phyloP scores from a whole-genome alignment of 139 green algal species.

The Gonium pectorale region DNA sequence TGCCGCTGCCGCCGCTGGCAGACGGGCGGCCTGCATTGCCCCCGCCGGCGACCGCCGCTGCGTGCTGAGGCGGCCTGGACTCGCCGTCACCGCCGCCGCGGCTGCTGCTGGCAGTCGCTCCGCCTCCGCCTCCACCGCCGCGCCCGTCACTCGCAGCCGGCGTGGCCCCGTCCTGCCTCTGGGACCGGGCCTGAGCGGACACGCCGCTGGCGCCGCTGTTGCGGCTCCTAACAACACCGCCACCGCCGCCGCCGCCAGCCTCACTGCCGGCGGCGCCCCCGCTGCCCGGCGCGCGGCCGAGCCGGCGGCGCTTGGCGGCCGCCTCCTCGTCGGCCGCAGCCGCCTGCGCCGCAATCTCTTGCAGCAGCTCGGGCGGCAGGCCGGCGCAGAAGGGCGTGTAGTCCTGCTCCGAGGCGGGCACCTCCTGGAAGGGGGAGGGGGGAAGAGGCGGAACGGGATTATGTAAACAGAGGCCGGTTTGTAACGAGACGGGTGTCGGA shows the following conservation, averaged over 20 bases:
- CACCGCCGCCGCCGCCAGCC: not conserved
- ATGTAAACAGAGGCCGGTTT: too few relatives aligned
- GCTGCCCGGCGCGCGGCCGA: not conserved
- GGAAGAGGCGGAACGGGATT: too few relatives aligned
- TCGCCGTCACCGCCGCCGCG: too few relatives aligned
- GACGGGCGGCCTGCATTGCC: too few relatives aligned
- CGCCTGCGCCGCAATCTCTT: conserved; percentile 11
- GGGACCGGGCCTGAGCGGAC: not conserved
- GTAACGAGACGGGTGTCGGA: too few relatives aligned
- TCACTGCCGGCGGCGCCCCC: not conserved
- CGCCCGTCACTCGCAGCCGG: not conserved
- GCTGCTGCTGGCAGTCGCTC: too few relatives aligned
- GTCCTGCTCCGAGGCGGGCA: conserved; percentile 11
- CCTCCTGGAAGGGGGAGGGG: not conserved
- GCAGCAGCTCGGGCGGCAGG: conserved; percentile 8
- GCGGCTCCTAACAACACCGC: not conserved
- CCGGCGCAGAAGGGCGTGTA: conserved; percentile 28
- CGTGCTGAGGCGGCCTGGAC: too few relatives aligned
- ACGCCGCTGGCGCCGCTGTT: not conserved
- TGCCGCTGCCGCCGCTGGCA: too few relatives aligned
- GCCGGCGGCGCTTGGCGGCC: not conserved
- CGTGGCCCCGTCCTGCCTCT: not conserved
- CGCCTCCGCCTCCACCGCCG: not conserved
- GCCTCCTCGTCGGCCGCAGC: not conserved
- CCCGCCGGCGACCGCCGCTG: too few relatives aligned